Conservation (phyloP, 306 rosid genomes). For the Vigna mungo region DNA sequence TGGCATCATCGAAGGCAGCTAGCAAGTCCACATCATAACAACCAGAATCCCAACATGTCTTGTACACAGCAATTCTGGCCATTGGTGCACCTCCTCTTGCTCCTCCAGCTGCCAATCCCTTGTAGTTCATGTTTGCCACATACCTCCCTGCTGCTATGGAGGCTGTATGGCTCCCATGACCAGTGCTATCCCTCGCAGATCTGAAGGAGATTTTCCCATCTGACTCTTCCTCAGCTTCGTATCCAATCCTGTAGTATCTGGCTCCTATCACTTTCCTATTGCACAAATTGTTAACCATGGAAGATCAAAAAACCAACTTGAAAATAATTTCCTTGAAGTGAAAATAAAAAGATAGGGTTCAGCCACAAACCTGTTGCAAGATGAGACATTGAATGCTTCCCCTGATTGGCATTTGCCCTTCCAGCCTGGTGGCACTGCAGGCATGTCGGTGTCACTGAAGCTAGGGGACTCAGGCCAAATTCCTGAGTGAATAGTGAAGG, state of each 20-base stretch:
- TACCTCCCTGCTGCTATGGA: constrained; percentile 84
- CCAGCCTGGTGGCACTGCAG: constrained; percentile 81
- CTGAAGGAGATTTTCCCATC: constrained; percentile 56
- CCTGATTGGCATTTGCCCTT: constrained; percentile 77
- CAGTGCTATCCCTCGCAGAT: constrained; percentile 84
- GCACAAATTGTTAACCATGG: constrained; percentile 38
- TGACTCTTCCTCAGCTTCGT: constrained; percentile 73
- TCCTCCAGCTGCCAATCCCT: constrained; percentile 75
- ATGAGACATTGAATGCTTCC: constrained; percentile 83
- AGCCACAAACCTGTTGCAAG: constrained; percentile 78
- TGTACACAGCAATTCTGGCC: constrained; percentile 82
- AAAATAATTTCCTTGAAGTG: background rate
- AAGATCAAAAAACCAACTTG: background rate
- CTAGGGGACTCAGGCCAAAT: constrained; percentile 96
- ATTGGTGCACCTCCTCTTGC: constrained; percentile 88
- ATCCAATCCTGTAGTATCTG: constrained; percentile 76
- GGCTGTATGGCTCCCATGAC: constrained; percentile 89
- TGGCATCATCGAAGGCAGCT: constrained; percentile 89
- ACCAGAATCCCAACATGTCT: constrained; percentile 89
- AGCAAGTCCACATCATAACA: constrained; percentile 84
- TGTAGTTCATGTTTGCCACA: constrained; percentile 79
- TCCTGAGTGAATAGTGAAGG: constrained; percentile 55
- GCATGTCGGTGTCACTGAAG: constrained; percentile 77
- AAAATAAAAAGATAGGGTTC: constrained; percentile 23
- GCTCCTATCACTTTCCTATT: constrained; percentile 87